Evolutionary conservation across 2,329 filamentous ascomycete species (phyloP), one percentile per base, ranked within the genome.

Genomic region (Talaromyces sp.): DNA sequence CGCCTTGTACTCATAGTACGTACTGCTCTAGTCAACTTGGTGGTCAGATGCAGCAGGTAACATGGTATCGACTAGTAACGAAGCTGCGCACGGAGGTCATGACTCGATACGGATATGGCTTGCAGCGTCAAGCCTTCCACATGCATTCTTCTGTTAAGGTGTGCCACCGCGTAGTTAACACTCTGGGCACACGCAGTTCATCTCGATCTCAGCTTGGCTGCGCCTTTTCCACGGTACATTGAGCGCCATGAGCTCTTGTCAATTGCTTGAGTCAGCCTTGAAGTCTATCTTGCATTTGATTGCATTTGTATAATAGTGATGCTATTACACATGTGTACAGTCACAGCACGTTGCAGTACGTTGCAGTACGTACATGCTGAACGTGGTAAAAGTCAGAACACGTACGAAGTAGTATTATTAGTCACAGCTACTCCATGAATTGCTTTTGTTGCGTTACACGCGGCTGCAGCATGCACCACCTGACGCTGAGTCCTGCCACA

Each of bases 391-490:
- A 31, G 27, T 25, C 45, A 53, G 49, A 53, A 34, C 15, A 4
- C 25, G 47, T 17, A 51, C 47, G 25, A n/a, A 34, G 51, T 56
- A 36, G 29, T 56, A 34, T 36, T 56, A 34, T 29, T 36, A 54
- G 51, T 25, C n/a, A 56, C 29, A 8, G 3, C 22, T 17, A 1
- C n/a, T n/a, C n/a, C n/a, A n/a, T n/a, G 15, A 36, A 36, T 56
- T 36, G 51, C 51, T 36, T 36, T 36, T 36, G 10, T 15, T 34
- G 31, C n/a, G n/a, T 36, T 56, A 56, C 51, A 36, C 51, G 51
- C 51, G 51, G 51, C 51, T 56, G 51, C 51, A 34, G 51, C 51
- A 31, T 56, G 51, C 29, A 56, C n/a, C 29, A 56, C n/a, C 51
- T 54, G 45, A 22, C 45, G 22, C 13, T 51, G 11, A 36, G 34